Evolutionary conservation across 495 filamentous ascomycete genomes (phyloP).

Genomic region (Halenospora varia): DNA sequence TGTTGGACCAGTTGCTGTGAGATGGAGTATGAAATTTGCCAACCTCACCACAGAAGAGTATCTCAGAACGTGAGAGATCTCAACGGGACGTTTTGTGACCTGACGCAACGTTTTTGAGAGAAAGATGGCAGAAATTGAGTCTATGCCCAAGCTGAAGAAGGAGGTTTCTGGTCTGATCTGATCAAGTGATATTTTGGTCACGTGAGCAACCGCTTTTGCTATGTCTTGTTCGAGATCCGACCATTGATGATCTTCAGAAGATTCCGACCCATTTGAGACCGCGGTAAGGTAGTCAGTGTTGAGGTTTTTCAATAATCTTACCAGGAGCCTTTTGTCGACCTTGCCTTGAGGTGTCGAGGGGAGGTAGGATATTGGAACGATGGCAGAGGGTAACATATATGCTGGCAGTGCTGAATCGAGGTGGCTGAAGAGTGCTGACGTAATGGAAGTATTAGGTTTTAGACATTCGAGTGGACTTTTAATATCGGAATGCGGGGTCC

Average conservation of each 20-base stretch:
- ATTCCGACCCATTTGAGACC: conserved; percentile 17
- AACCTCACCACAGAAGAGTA: conserved; percentile 56
- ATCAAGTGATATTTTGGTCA: conserved; percentile 39
- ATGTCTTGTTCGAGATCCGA: conserved; percentile 36
- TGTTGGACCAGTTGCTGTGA: no score
- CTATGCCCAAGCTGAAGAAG: conserved; percentile 65
- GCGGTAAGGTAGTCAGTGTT: conserved; percentile 15
- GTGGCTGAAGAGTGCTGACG: conserved; percentile 36
- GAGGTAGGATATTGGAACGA: conserved; percentile 61
- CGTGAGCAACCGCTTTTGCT: conserved; percentile 45
- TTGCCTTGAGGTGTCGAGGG: conserved; percentile 64
- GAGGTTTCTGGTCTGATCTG: conserved; percentile 45
- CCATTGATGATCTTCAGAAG: conserved; percentile 29
- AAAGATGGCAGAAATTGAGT: conserved; percentile 76
- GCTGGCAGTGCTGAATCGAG: conserved; percentile 44
- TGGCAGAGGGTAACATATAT: conserved; percentile 66
- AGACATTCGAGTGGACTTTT: conserved; percentile 26
- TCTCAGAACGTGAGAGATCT: conserved; percentile 60
- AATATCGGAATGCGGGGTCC: conserved; percentile 39
- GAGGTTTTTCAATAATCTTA: conserved; percentile 23
- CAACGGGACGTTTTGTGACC: conserved; percentile 36
- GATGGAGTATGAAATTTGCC: conserved; percentile 20
- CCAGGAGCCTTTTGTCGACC: conserved; percentile 48
- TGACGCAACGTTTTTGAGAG: conserved; percentile 50
- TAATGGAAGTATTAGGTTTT: conserved; percentile 6